These are phyloP conservation scores for Annulohypoxylon nitens DNA, from an alignment of 495 filamentous ascomycete genomes.

Conservation along the genomic window DNA sequence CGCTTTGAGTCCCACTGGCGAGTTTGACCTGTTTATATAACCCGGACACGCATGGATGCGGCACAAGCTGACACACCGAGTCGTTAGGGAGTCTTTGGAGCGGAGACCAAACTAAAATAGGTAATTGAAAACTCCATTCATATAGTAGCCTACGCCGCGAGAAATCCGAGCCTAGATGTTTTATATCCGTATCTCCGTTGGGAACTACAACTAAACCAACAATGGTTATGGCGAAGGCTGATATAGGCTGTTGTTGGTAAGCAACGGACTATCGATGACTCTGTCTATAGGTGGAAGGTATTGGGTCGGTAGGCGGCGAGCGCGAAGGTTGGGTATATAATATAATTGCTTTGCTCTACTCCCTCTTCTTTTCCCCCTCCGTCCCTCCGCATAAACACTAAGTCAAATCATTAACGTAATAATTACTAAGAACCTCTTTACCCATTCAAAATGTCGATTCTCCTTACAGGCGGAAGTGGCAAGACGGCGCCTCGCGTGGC, in stretches of 20 bases:
- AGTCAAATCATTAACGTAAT: too few species aligned
- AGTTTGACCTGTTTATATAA: background rate
- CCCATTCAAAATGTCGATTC: constrained; percentile 44
- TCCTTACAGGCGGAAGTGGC: constrained; percentile 64
- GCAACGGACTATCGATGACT: background rate
- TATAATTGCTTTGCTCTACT: background rate
- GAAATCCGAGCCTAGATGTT: background rate
- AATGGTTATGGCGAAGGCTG: background rate
- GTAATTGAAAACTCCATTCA: background rate
- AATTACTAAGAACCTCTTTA: background rate
- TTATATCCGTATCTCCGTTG: background rate
- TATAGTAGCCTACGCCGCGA: background rate
- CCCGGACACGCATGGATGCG: constrained; percentile 2
- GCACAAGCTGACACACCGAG: background rate
- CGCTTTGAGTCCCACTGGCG: constrained; percentile 17
- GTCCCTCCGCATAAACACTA: too few species aligned
- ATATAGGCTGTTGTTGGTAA: background rate
- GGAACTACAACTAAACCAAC: background rate
- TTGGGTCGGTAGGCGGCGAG: too few species aligned
- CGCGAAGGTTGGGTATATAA: background rate
- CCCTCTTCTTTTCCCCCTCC: background rate
- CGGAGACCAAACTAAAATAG: background rate
- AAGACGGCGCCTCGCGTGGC: constrained; percentile 61
- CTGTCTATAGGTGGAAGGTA: background rate
- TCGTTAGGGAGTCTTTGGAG: background rate